A percentile compares a stretch with the other conserved stretches of the same genome.
Conservation (phyloP, 1,284 basidiomycete species). For the Apiotrichum domesticum region DNA sequence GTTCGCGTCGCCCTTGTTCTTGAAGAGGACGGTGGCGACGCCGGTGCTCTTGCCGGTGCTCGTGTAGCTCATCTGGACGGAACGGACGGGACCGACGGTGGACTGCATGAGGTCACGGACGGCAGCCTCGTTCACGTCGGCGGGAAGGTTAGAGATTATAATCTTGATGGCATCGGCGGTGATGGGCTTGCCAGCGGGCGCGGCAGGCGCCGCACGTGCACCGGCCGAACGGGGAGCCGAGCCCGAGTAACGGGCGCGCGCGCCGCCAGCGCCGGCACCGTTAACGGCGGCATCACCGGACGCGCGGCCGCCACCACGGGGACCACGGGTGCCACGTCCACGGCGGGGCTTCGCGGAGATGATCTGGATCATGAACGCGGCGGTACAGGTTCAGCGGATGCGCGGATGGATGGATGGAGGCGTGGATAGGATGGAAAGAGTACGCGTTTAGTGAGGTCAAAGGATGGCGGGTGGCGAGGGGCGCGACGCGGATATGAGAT, state of each 20-base stretch:
- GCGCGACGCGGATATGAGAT: background rate
- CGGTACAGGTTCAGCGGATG: background rate
- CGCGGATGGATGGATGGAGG: background rate
- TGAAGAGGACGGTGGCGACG: constrained; percentile 79
- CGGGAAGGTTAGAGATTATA: constrained; percentile 89
- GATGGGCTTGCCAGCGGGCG: constrained; percentile 42
- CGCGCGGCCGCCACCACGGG: constrained; percentile 46
- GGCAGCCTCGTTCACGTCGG: constrained; percentile 90
- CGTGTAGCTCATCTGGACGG: constrained; percentile 81
- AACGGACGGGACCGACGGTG: constrained; percentile 80
- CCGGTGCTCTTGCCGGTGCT: constrained; percentile 81
- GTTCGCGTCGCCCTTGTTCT: constrained; percentile 77
- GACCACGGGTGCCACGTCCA: constrained; percentile 47
- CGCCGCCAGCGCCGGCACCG: constrained; percentile 33
- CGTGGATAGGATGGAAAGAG: background rate
- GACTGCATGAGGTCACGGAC: constrained; percentile 89
- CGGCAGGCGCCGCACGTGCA: constrained; percentile 18
- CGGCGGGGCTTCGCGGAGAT: constrained; percentile 56
- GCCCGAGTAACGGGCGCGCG: constrained; percentile 52
- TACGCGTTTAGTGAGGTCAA: background rate
- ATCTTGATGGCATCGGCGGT: constrained; percentile 69
- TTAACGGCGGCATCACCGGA: constrained; percentile 48
- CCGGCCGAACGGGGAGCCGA: constrained; percentile 19
- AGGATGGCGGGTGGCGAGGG: constrained; percentile 1
- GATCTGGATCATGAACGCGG: constrained; percentile 53